phyloP scores from a whole-genome alignment of 768 basidiomycete genomes.

The Pleurotus eryngii region DNA sequence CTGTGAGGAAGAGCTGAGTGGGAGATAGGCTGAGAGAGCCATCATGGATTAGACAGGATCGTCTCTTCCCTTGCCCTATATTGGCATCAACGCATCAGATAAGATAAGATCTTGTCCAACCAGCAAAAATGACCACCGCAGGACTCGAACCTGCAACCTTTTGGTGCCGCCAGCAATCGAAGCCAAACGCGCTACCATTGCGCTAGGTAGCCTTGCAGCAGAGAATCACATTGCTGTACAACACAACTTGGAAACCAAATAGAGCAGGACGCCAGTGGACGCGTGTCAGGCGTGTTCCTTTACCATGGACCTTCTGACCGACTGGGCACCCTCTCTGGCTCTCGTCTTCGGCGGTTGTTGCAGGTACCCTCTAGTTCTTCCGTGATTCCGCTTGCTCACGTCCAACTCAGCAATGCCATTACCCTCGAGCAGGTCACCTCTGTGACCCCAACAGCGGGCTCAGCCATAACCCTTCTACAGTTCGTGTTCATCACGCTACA shows the following conservation, averaged over 20 bases:
- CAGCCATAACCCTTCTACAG: slow-evolving; percentile 85
- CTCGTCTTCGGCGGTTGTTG: slow-evolving; percentile 93
- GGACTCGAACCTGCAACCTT: slow-evolving; percentile 97
- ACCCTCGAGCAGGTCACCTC: slow-evolving; percentile 73
- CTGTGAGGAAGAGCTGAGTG: slow-evolving; percentile 4
- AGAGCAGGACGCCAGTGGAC: not conserved
- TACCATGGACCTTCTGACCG: slow-evolving; percentile 11
- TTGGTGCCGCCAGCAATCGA: slow-evolving; percentile 71
- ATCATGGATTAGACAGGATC: not conserved
- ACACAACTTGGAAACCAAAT: not conserved
- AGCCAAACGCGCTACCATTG: slow-evolving; percentile 73
- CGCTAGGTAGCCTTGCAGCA: slow-evolving; percentile 50
- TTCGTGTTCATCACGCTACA: slow-evolving; percentile 75
- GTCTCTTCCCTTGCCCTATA: too few relatives aligned
- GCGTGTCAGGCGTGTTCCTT: not conserved
- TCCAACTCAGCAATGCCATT: slow-evolving; percentile 62
- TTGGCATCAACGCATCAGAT: too few relatives aligned
- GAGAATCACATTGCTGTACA: too few relatives aligned
- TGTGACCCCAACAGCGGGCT: slow-evolving; percentile 65
- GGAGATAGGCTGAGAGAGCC: not conserved
- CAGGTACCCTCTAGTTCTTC: slow-evolving; percentile 35
- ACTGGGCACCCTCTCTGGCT: slow-evolving; percentile 64
- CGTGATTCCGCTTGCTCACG: not conserved
- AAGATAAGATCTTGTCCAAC: too few relatives aligned
- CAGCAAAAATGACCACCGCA: slow-evolving; percentile 69